Evolutionary conservation across 2,329 filamentous ascomycete species (phyloP), one percentile per base, ranked within the genome.

Genomic region (Aspergillus hiratsukae): DNA sequence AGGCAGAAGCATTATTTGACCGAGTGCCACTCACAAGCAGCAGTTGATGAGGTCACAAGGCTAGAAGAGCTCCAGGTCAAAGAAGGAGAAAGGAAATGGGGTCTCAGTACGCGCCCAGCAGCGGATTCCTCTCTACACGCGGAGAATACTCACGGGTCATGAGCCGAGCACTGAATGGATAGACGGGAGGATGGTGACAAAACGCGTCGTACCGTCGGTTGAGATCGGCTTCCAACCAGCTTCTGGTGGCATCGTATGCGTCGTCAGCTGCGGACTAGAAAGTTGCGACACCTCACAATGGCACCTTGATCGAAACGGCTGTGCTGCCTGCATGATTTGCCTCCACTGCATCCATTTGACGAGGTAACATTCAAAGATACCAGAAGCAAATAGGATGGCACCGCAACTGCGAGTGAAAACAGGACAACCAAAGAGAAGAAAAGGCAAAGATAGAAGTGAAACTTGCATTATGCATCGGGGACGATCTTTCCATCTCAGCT

Each of bases 71-170:
- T 37, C 31, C 5, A 17, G 29, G 14, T 37, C 31, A 14, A 37
- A 37, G 31, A 35, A 31, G 37, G 19, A 49, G 46, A 51, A 58
- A 55, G 56, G 57, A 53, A 53, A 49, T 50, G 40, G 40, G 37
- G 56, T 61, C 58, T 64, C 58, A 62, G 60, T 55, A 65, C 51
- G 61, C 63, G 63, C 63, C 58, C 55, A 58, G 52, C 28, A 48
- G 54, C 49, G 51, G 56, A 49, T 54, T 35, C 23, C 23, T 23
- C 23, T 23, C 23, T 23, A 53, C 48, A 58, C 51, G 58, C 52
- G 54, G 58, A 52, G 48, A 50, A 55, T 49, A 55, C 51, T 54
- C 46, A 54, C 55, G 56, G 56, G 61, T 51, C 56, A 55, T 53
- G 60, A 46, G 21, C 51, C 49, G 48, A 43, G 40, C 27, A 54